Evolutionary conservation across 2,329 filamentous ascomycete species (phyloP), one percentile per base, ranked within the genome.

Genomic region (Ambrosiella xylebori): DNA sequence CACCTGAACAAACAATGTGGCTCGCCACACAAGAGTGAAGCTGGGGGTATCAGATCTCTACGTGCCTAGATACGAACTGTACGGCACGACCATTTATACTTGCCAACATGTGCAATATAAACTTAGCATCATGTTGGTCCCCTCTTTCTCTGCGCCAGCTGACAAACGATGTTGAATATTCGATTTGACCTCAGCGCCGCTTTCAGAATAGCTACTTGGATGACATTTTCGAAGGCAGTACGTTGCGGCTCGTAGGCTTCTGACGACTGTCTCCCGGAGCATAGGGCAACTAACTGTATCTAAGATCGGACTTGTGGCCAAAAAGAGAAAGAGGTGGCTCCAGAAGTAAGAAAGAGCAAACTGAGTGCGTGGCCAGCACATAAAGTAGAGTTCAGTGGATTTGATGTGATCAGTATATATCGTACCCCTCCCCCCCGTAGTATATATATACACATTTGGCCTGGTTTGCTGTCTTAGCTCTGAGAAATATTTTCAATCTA

Each of bases 381-480:
- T 47, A 3, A 47, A n/a, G 27, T 27, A 27, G 27, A 27, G 27
- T 27, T 47, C 2, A 17, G 53, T 45, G 37, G 57, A 49, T 53
- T 59, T 59, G 54, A 53, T 41, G 53, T 53, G 56, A 53, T 56
- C 53, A 59, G 17, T 56, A 19, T 27, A 27, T 3, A 27, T 27
- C 27, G 27, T 27, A 27, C 27, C 27, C 27, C 27, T 27, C 27
- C 4, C 27, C 27, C 27, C 2, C 27, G 27, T 27, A 27, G 27
- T 27, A 27, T 27, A 27, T 27, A 27, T 5, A 27, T 27, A 27
- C 27, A 27, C 27, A 27, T 27, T 5, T 27, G 27, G 27, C 4
- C 27, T 27, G 27, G 27, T 27, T 27, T 27, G 27, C 27, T 27
- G 27, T 27, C 27, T 27, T 3, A 27, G 27, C 27, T 27, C 27